Evolutionary conservation across 139 green algal genomes (phyloP), one percentile per base, ranked within the genome.

Genomic region (Medakamo hakoo): DNA sequence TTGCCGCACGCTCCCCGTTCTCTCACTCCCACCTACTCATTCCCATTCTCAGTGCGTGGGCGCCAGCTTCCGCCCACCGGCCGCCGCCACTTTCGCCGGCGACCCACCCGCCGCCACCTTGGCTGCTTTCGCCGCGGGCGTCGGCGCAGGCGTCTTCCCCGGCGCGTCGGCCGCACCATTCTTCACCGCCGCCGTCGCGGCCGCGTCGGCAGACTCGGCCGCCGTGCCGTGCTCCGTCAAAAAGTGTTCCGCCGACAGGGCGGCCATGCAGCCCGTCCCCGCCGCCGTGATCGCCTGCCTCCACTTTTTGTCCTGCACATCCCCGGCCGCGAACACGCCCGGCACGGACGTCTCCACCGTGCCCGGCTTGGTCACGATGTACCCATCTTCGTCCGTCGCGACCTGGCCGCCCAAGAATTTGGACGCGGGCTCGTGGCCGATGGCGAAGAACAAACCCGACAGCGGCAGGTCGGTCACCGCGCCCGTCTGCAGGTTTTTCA

Each of bases 231-330:
- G 70, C 27, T 70, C 31, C 18, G 76, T 63, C 58, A 98, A 84
- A 75, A 90, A 98, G 19, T 88, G 82, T 83, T 99, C 92, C n/a
- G 76, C 82, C 14, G 76, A 74, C 21, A 99, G 78, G 4, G 93
- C 93, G 1, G 93, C 91, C 82, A 88, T 88, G 83, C 93, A 99
- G 57, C 93, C 93, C 22, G 76, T 85, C 49, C 91, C 93, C 9
- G 92, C 92, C 25, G 93, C 93, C 1, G 93, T 98, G 73, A 98
- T 82, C 31, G 93, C 93, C 71, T 98, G 89, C 30, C 30, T 73
- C 85, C 80, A 93, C 70, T 95, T 85, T 18, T 77, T 83, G 77
- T 97, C 90, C 63, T 95, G 84, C 55, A 98, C 65, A 68, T 98
- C 92, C 9, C 92, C 92, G 3, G 91, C 89, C 4, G 82, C 78